phyloP scores from a whole-genome alignment of 2,329 filamentous ascomycete species.

The Fusarium nanum region DNA sequence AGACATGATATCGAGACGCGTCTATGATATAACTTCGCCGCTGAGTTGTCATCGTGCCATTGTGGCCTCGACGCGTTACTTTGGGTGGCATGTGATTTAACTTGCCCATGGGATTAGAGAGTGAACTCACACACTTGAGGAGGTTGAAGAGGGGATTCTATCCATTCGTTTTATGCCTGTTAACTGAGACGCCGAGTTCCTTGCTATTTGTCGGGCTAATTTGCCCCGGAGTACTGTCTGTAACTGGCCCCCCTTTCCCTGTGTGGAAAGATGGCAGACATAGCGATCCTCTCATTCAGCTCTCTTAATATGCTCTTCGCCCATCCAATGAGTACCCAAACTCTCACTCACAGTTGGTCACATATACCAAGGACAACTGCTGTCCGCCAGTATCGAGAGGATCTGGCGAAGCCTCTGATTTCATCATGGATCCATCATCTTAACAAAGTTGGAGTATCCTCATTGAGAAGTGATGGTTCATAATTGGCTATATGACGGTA shows the following conservation, averaged over 20 bases:
- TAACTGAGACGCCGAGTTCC: fast-evolving
- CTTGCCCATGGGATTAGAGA: fast-evolving
- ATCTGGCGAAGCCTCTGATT: too few relatives aligned
- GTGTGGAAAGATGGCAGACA: not conserved
- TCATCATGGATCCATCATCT: too few relatives aligned
- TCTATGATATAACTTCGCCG: not conserved
- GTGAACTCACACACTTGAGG: not conserved
- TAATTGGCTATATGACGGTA: too few relatives aligned
- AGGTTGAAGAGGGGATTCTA: not conserved
- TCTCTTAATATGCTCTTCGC: not conserved
- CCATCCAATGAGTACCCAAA: too few relatives aligned
- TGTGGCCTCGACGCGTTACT: not conserved
- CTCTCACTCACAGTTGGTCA: too few relatives aligned
- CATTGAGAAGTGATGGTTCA: too few relatives aligned
- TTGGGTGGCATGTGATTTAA: not conserved
- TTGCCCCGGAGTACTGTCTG: not conserved
- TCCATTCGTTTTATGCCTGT: not conserved
- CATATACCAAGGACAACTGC: too few relatives aligned
- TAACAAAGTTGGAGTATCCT: too few relatives aligned
- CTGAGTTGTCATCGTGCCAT: not conserved
- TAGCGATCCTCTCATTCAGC: not conserved
- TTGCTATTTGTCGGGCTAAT: not conserved
- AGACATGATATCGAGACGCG: not conserved
- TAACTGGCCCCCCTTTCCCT: not conserved
- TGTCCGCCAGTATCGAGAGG: too few relatives aligned